Base-by-base conservation (phyloP, 306 rosid species). In the Elaeagnus macrophylla region DNA sequence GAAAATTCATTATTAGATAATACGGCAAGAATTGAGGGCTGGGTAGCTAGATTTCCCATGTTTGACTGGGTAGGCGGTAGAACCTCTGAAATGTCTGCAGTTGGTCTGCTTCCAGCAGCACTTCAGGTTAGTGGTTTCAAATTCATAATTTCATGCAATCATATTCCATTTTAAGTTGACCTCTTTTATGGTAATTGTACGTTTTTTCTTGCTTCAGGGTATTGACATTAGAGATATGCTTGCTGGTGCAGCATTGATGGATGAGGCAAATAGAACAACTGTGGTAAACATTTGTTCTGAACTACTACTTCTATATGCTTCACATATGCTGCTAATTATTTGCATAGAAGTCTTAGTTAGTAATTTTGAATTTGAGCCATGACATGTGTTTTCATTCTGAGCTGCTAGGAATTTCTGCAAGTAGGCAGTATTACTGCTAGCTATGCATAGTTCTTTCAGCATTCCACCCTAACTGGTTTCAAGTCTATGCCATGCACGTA, bases 11-110 rank as follows among this genome's bases (percentile, higher is more conserved):
- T 91, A 72, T 66, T 91, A 62, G 99, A 91, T 69, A 91, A 91
- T 58, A 87, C 99, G 67, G 99, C 99, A 36, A 91, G 93, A 77
- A 84, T 91, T 69, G 99, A 91, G 76, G 85, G 99, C 43, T 91
- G 99, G 99, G 60, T 91, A 54, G 96, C 99, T 57, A 84, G 95
- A 76, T 82, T 91, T 68, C 99, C 99, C 8, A 91, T 91, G 99
- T 91, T 91, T 79, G 99, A 91, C 61, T 91, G 99, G 99, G 99
- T 91, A 58, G 99, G 99, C 68, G 96, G 99, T 53, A 80, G 99
- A 66, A 91, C 96, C 6, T 91, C 96, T 2, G 96, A 75, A 67
- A 91, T 91, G 99, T 91, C 99, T 59, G 99, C 99, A 12, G 99
- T 91, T 52, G 99, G 99, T 74, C 89, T 91, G 75, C 99, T 91